Base-by-base conservation (phyloP, 192 early-diverging fungal species). In the Backusella tarrabulga region DNA sequence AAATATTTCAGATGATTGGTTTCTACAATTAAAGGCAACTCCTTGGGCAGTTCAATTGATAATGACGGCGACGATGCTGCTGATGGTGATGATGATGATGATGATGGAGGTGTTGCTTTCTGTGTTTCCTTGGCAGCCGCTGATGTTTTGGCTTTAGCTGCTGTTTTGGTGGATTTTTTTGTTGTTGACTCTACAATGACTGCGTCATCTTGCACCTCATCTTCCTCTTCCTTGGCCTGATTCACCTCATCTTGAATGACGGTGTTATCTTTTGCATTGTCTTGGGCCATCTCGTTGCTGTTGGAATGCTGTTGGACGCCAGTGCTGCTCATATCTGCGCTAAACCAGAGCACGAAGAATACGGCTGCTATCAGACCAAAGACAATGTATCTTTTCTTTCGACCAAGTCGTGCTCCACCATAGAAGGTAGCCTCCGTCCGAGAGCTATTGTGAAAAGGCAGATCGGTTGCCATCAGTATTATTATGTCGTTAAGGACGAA, bases 1-100 rank as follows among this genome's bases (percentile, higher is more conserved):
- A 90, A 54, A 44, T 86, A 81, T 42, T 80, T 76, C 42, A 88
- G 86, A 35, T 88, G 80, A 15, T 77, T 75, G 32, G 83, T 77
- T 12, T 23, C 26, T 46, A 72, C 23, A 41, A 32, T 72, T 79
- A 38, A 85, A 85, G 73, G 72, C 68, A 11, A 42, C 68, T n/a
- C 32, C 1, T 32, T 60, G 34, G 4, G 0, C 1, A 8, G 17
- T n/a, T 73, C 52, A 11, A 34, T 34, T 0, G 42, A 23, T 12
- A 29, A 52, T 34, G 15, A 34, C 0, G 15, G 19, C 0, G 56
- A 7, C 2, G 40, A 3, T 44, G 60, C 17, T 14, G 32, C 0
- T 1, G 26, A 32, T 32, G 15, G 7, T 1, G 21, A 2, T 44
- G 56, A 3, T 15, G 40, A 3, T 44, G 60, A 32, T 14, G 26